Evolutionary conservation across 2,329 filamentous ascomycete genomes (phyloP).

Genomic region (Ceratocystis lukuohia): DNA sequence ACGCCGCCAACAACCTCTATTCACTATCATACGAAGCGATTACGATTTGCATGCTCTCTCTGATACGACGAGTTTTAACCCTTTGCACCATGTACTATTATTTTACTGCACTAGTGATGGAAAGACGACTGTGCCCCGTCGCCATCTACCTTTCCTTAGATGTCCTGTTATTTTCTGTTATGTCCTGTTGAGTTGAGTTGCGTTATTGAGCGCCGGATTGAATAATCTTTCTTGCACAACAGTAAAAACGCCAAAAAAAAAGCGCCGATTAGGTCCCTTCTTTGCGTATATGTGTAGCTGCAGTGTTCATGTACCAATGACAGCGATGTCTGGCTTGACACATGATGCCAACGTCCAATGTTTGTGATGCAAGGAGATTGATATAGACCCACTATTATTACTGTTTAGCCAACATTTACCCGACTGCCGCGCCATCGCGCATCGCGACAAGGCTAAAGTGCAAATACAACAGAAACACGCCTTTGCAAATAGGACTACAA

Average conservation of each 20-base stretch:
- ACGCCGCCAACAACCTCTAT: not conserved
- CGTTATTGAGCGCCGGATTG: not conserved
- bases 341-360: no score
- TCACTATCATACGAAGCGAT: not conserved
- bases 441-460: slow-evolving; percentile 1
- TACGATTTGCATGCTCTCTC: not conserved
- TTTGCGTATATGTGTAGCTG: not conserved
- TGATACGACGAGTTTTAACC: slow-evolving; percentile 11
- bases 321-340: not conserved
- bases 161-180: slow-evolving; percentile 1
- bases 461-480: not conserved
- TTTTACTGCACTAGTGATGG: not conserved
- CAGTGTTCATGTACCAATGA: not conserved
- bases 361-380: no score
- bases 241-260: not conserved
- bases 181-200: not conserved
- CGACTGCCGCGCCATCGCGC: slow-evolving; percentile 2
- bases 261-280: not conserved
- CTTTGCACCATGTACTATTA: slow-evolving; percentile 19
- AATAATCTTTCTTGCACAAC: not conserved
- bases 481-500: not conserved
- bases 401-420: not conserved
- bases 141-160: not conserved
- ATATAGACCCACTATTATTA: no score
- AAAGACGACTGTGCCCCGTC: not conserved